phyloP scores from a whole-genome alignment of 1,139 yeast genomes.

The Candida tropicalis region DNA sequence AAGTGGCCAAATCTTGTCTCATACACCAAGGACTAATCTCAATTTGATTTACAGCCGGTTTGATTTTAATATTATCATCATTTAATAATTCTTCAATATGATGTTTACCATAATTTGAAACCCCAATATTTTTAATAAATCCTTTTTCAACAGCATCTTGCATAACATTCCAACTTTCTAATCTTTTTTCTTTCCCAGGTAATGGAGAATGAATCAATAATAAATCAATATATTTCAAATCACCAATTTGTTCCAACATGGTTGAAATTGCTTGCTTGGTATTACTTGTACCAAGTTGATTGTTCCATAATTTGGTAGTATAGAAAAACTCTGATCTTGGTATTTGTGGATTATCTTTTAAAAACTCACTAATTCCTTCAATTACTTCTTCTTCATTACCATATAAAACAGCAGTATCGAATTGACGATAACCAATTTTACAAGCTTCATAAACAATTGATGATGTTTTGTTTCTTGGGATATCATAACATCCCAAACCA shows the following conservation, averaged over 20 bases:
- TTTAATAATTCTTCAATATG: slow-evolving; percentile 60
- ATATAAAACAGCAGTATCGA: slow-evolving; percentile 63
- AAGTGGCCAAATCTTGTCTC: slow-evolving; percentile 63
- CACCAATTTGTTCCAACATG: slow-evolving; percentile 30
- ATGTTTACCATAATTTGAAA: slow-evolving; percentile 65
- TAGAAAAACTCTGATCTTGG: slow-evolving; percentile 65
- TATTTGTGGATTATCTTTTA: slow-evolving; percentile 49
- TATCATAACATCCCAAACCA: slow-evolving; percentile 40
- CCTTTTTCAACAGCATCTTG: slow-evolving; percentile 67
- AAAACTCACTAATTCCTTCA: slow-evolving; percentile 52
- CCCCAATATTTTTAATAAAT: slow-evolving; percentile 61
- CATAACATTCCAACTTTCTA: slow-evolving; percentile 63
- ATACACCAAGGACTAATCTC: slow-evolving; percentile 80
- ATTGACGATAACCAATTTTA: slow-evolving; percentile 53
- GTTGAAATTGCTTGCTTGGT: slow-evolving; percentile 31
- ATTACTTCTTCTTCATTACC: slow-evolving; percentile 62
- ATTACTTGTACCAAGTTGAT: slow-evolving; percentile 29
- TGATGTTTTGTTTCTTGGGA: slow-evolving; percentile 27
- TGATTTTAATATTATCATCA: slow-evolving; percentile 53
- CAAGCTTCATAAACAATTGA: slow-evolving; percentile 50
- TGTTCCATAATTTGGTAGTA: slow-evolving; percentile 51
- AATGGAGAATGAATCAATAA: slow-evolving; percentile 64
- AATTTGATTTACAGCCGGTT: slow-evolving; percentile 65
- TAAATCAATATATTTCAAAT: slow-evolving; percentile 52
- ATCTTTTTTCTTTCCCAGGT: slow-evolving; percentile 51